phyloP scores from a whole-genome alignment of 257 asterid species.

The Lycium ferocissimum region DNA sequence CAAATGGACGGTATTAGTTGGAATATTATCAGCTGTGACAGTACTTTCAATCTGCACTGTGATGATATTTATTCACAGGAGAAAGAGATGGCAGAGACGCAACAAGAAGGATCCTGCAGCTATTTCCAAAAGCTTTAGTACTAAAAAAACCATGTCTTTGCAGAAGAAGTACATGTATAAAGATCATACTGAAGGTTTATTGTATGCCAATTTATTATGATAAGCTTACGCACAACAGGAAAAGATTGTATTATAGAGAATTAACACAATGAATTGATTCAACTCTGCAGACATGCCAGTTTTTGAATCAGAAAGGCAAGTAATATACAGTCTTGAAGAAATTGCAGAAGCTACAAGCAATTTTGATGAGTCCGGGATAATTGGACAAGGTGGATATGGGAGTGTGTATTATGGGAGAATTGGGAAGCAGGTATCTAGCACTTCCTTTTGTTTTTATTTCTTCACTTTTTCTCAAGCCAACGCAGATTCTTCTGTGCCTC shows the following conservation, averaged over 20 bases:
- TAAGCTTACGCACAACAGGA: not conserved
- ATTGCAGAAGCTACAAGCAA: slow-evolving; percentile 69
- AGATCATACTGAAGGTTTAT: slow-evolving; percentile 59
- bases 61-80: slow-evolving; percentile 52
- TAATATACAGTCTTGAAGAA: slow-evolving; percentile 66
- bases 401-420: slow-evolving; percentile 69
- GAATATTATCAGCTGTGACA: slow-evolving; percentile 58
- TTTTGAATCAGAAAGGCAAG: slow-evolving; percentile 74
- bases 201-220: not conserved
- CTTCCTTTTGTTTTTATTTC: not conserved
- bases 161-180: slow-evolving; percentile 47
- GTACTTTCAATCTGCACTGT: slow-evolving; percentile 57
- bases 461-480: slow-evolving; percentile 4
- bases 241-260: not conserved
- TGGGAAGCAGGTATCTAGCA: slow-evolving; percentile 59
- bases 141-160: slow-evolving; percentile 46
- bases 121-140: slow-evolving; percentile 47
- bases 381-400: slow-evolving; percentile 90
- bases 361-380: slow-evolving; percentile 69
- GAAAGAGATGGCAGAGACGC: slow-evolving; percentile 38
- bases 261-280: slow-evolving; percentile 16
- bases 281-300: slow-evolving; percentile 54
- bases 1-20: slow-evolving; percentile 55
- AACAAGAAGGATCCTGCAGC: slow-evolving; percentile 49
- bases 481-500: slow-evolving; percentile 1